Evolutionary conservation across 192 early-diverging fungal genomes (phyloP), one percentile per base, ranked within the genome.

Genomic region (Coemansia asiatica): DNA sequence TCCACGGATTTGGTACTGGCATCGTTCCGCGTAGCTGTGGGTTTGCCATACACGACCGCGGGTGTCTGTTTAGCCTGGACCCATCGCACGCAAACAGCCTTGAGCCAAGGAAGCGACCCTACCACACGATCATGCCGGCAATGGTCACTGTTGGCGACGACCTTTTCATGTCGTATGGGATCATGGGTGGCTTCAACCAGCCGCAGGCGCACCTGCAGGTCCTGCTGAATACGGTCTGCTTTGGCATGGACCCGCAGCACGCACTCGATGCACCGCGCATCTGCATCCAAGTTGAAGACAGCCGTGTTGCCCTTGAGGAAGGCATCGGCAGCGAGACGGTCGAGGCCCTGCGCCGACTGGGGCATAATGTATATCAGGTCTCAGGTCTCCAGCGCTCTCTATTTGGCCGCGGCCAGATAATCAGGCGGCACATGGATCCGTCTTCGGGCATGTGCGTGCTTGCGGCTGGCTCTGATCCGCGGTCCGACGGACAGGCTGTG

Each of bases 201-300:
- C 92, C 92, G 19, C 92, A 94, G 74, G 91, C 90, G n/a, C 90
- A 94, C 47, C 67, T 91, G 2, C 92, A 94, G 77, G 87, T 91
- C 8, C 72, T 94, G 57, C 56, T 92, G 29, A 90, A 91, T 60
- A 71, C 88, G 21, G 56, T 86, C 50, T 79, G 84, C 60, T 86
- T 84, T 53, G 71, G 76, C 8, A 80, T 83, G 66, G 76, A 78
- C 38, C 85, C 87, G 35, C 92, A 94, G 68, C 69, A 64, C 4
- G 87, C 89, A 12, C 69, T 94, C 15, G 92, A 94, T 68, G 63
- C 78, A 2, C 89, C 89, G 49, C 79, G 92, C 29, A 75, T 92
- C 54, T 87, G 86, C 68, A 82, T 92, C 55, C 69, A 67, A 21
- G 31, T 65, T 9, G 65, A 68, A 27, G 60, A 57, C 46, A 71